Base-by-base conservation (phyloP, 768 basidiomycete species). In the Mycena galericulata region DNA sequence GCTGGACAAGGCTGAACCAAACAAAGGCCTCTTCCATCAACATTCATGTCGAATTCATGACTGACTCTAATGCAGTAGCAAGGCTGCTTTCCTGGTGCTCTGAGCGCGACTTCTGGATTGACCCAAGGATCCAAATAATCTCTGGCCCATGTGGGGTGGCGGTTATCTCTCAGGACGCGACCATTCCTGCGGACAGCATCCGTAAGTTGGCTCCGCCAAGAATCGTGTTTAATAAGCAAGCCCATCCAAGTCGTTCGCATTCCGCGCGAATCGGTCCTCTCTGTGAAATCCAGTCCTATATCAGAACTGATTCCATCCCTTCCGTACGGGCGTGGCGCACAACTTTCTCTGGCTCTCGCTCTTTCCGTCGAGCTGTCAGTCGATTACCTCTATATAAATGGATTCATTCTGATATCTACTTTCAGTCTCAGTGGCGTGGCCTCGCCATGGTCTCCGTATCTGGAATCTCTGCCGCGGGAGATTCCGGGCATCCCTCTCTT, bases 281-380 rank as follows among this genome's bases (percentile, higher is more conserved):
- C 92, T 34, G 85, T 84, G 49, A 84, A 83, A 70, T 86, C 87
- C 0, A 90, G 87, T 76, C 81, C 83, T 45, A 74, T 89, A 50
- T 81, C 85, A 36, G 76, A 75, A 26, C 68, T 75, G 49, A 85
- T 92, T 36, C 73, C 84, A 0, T 69, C 80, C 17, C 79, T 78
- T 29, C 85, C 86, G 12, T 87, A 85, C 73, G 92, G 91, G 2
- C 82, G 85, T 36, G 85, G 80, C 41, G 90, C 91, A 3, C 87
- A 88, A 53, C 82, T 92, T 36, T 83, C 86, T 38, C 84, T 93
- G 7, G 80, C 92, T 14, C 77, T 91, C 29, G 92, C 89, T 15
- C 79, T 94, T 24, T 90, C 90, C 65, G 81, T 79, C 32, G 92
- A 94, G 78, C 77, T 89, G 92, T 92, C 75, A 79, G 87, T 79